These are phyloP conservation scores for Rhizophlyctis rosea DNA, from an alignment of 192 early-diverging fungal species.

Conservation along the genomic window DNA sequence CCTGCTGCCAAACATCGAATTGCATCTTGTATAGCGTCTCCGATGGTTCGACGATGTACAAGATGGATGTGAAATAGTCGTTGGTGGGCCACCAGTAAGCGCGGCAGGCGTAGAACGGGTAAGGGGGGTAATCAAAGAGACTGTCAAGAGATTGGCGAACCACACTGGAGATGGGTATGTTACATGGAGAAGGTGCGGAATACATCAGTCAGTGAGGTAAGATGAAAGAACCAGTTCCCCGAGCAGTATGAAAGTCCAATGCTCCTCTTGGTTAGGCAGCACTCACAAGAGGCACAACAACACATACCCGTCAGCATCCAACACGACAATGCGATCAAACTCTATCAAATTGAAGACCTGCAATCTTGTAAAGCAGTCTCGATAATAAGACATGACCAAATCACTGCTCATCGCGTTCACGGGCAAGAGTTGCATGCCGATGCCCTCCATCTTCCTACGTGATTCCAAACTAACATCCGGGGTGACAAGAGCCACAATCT, in stretches of 20 bases:
- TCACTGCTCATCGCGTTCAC: not conserved
- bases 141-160: slow-evolving; percentile 7
- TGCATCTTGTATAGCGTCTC: slow-evolving; percentile 6
- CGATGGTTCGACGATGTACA: slow-evolving; percentile 20
- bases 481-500: slow-evolving; percentile 10
- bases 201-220: too few species aligned
- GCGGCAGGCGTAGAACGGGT: slow-evolving; percentile 12
- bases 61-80: slow-evolving; percentile 10
- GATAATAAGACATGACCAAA: not conserved
- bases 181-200: too few species aligned
- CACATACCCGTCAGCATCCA: slow-evolving; percentile 14
- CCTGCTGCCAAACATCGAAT: not conserved
- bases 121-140: slow-evolving; percentile 16
- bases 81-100: slow-evolving; percentile 15
- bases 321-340: slow-evolving; percentile 14
- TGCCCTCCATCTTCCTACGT: not conserved
- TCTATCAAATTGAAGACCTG: slow-evolving; percentile 17
- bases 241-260: too few species aligned
- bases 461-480: not conserved
- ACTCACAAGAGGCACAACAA: too few species aligned
- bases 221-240: too few species aligned
- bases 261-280: too few species aligned
- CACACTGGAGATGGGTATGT: too few species aligned
- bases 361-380: not conserved
- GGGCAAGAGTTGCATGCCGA: not conserved